Percentiles rank a stretch among this genome's conserved stretches.
Evolutionary conservation across 2,329 filamentous ascomycete species (phyloP).

Genomic region (Cadophora sp.): DNA sequence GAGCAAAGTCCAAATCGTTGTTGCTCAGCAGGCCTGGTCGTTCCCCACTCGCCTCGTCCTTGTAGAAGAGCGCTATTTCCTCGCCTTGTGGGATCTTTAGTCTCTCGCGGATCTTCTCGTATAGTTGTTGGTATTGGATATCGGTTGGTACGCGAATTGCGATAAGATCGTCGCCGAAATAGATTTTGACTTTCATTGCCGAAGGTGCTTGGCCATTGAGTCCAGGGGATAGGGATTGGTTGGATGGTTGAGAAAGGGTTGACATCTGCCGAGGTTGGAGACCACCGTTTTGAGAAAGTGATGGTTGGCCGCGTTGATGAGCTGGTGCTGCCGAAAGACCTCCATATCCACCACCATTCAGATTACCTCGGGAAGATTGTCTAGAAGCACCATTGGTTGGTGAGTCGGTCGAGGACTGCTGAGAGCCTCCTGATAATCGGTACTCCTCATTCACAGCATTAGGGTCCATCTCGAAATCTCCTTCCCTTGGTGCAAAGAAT

Average conservation of each 20-base stretch:
- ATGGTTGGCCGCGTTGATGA: constrained; percentile 50
- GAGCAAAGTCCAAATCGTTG: constrained; percentile 79
- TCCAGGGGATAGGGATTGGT: constrained; percentile 61
- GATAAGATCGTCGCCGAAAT: constrained; percentile 90
- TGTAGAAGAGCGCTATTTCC: constrained; percentile 82
- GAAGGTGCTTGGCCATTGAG: constrained; percentile 50
- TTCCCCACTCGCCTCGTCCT: constrained; percentile 74
- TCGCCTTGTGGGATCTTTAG: constrained; percentile 74
- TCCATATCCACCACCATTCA: constrained; percentile 61
- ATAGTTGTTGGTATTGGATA: constrained; percentile 78
- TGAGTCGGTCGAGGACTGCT: constrained; percentile 70
- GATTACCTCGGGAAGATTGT: constrained; percentile 70
- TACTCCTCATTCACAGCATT: constrained; percentile 71
- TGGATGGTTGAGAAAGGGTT: constrained; percentile 56
- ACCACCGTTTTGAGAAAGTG: constrained; percentile 35
- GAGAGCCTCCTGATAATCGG: constrained; percentile 73
- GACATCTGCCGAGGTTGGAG: constrained; percentile 42
- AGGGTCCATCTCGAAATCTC: constrained; percentile 91
- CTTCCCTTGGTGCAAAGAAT: constrained; percentile 88
- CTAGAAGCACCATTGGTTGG: constrained; percentile 65
- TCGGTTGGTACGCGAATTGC: constrained; percentile 87
- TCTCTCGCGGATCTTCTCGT: constrained; percentile 84
- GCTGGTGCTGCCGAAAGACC: constrained; percentile 59
- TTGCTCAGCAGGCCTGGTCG: constrained; percentile 79
- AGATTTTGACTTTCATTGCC: constrained; percentile 92